Evolutionary conservation across 805 yeast genomes (phyloP).

Genomic region (Candida golubevii): DNA sequence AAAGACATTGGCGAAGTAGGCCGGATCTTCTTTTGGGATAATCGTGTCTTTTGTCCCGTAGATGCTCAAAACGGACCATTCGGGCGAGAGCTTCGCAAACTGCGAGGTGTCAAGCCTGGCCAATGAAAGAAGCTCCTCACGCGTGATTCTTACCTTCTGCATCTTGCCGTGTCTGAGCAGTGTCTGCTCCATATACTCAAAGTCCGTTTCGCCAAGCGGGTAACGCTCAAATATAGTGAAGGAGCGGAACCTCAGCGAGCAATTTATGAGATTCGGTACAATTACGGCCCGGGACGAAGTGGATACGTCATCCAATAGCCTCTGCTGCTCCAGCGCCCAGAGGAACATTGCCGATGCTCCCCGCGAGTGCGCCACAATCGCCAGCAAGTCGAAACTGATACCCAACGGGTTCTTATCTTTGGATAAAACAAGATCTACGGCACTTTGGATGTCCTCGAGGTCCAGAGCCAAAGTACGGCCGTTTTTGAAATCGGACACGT

Average conservation of each 20-base stretch:
- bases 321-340: slow-evolving; percentile 55
- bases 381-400: slow-evolving; percentile 43
- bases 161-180: slow-evolving; percentile 49
- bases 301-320: slow-evolving; percentile 25
- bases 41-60: slow-evolving; percentile 68
- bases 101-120: slow-evolving; percentile 43
- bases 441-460: slow-evolving; percentile 55
- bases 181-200: slow-evolving; percentile 27
- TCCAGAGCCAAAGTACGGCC: slow-evolving; percentile 67
- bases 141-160: slow-evolving; percentile 39
- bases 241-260: slow-evolving; percentile 67
- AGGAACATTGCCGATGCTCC: slow-evolving; percentile 72
- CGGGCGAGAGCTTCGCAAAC: slow-evolving; percentile 39
- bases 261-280: slow-evolving; percentile 67
- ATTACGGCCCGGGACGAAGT: slow-evolving; percentile 27
- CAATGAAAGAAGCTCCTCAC: slow-evolving; percentile 48
- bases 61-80: slow-evolving; percentile 56
- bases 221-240: slow-evolving; percentile 42
- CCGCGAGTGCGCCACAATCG: slow-evolving; percentile 75
- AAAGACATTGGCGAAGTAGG: slow-evolving; percentile 54
- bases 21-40: slow-evolving; percentile 62
- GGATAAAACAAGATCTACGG: slow-evolving; percentile 28
- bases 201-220: slow-evolving; percentile 17
- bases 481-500: slow-evolving; percentile 25
- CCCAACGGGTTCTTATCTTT: slow-evolving; percentile 34